Percentiles rank a stretch among this genome's conserved stretches.
Evolutionary conservation across 768 basidiomycete genomes (phyloP).

Genomic region (Tylopilus sp.): DNA sequence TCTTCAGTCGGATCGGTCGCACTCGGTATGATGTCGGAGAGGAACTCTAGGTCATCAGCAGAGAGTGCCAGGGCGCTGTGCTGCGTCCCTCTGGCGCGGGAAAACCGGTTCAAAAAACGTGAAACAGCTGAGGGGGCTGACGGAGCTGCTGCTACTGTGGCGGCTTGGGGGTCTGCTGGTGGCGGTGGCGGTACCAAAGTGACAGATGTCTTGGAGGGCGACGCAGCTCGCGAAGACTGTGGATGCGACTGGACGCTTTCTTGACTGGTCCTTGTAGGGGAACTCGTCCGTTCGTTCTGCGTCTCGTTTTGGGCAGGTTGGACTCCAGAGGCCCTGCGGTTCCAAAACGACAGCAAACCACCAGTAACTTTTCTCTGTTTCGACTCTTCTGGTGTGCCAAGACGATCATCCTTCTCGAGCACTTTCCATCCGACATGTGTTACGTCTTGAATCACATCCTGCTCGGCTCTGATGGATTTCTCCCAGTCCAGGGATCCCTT

Average conservation of each 20-base stretch:
- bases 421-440: constrained; percentile 73
- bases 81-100: constrained; percentile 41
- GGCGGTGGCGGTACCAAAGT: constrained; percentile 11
- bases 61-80: constrained; percentile 68
- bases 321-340: constrained; percentile 37
- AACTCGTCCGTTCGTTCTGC: constrained; percentile 16
- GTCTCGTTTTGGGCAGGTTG: constrained; percentile 19
- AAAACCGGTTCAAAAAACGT: constrained; percentile 78
- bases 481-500: constrained; percentile 81
- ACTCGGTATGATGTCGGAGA: constrained; percentile 64
- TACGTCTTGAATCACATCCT: constrained; percentile 46
- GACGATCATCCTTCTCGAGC: constrained; percentile 49
- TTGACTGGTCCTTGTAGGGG: constrained; percentile 30
- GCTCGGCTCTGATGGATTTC: constrained; percentile 53
- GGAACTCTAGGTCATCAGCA: constrained; percentile 76
- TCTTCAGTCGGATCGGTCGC: constrained; percentile 40
- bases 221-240: constrained; percentile 10
- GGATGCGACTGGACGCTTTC: constrained; percentile 24
- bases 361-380: constrained; percentile 47
- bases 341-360: constrained; percentile 74
- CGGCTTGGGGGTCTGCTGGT: constrained; percentile 4
- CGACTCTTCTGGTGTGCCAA: constrained; percentile 34
- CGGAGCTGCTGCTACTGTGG: neutral
- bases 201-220: constrained; percentile 13
- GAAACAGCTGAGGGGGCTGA: constrained; percentile 69